Conservation (phyloP, 179 eudicot species). For the Heliamphora pulchella region DNA sequence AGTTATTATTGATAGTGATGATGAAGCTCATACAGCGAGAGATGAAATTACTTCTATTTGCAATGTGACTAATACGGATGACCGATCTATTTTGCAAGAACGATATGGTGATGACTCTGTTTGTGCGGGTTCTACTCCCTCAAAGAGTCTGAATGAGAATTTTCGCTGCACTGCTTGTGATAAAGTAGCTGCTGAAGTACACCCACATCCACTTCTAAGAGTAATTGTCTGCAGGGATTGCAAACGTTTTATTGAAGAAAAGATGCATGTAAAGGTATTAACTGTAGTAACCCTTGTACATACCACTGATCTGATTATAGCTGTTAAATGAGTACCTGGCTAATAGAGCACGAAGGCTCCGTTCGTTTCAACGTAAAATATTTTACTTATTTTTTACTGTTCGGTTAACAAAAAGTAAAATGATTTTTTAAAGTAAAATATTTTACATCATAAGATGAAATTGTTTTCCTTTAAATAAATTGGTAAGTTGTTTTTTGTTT, state of each 20-base stretch:
- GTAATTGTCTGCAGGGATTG: slow-evolving; percentile 65
- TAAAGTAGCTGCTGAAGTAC: slow-evolving; percentile 35
- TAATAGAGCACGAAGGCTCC: neutral
- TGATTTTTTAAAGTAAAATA: too few species aligned
- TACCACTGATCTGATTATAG: neutral
- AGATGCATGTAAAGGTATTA: slow-evolving; percentile 37
- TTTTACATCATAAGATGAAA: too few species aligned
- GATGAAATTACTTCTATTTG: slow-evolving; percentile 16
- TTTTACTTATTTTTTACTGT: too few species aligned
- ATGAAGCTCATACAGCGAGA: slow-evolving; percentile 24
- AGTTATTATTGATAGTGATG: slow-evolving; percentile 29
- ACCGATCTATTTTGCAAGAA: slow-evolving; percentile 22
- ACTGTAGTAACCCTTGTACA: neutral
- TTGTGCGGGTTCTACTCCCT: slow-evolving; percentile 5
- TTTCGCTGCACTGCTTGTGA: slow-evolving; percentile 65
- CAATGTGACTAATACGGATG: slow-evolving; percentile 12
- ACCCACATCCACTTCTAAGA: slow-evolving; percentile 58
- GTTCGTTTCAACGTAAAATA: too few species aligned
- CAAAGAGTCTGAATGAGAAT: slow-evolving; percentile 16
- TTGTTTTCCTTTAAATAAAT: too few species aligned
- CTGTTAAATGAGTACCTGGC: neutral
- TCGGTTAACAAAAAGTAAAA: too few species aligned
- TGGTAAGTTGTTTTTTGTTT: too few species aligned
- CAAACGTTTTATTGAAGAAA: slow-evolving; percentile 45
- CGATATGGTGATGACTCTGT: slow-evolving; percentile 21